A percentile compares a stretch with the other conserved stretches of the same genome.
Evolutionary conservation across 148 eudicot species (phyloP).

Genomic region (Rhododendron molle): DNA sequence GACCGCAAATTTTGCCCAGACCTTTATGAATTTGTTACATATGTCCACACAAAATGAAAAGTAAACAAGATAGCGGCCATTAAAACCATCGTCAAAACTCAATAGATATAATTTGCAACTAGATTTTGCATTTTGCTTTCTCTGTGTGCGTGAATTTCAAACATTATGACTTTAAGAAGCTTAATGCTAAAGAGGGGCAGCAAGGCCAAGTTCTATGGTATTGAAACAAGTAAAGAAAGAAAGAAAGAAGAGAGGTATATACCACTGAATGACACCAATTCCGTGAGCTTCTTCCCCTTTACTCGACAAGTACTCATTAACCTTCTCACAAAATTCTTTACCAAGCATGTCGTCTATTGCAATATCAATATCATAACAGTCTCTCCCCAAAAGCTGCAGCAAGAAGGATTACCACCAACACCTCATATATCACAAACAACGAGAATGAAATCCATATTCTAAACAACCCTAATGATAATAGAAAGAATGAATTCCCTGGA

Average conservation of each 20-base stretch:
- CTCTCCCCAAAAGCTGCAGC: constrained; percentile 86
- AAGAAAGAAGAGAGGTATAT: constrained; percentile 7
- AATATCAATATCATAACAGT: constrained; percentile 88
- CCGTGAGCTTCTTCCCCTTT: constrained; percentile 72
- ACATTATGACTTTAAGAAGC: background rate
- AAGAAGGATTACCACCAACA: background rate
- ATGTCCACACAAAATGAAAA: background rate
- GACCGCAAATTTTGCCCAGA: background rate
- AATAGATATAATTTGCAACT: background rate
- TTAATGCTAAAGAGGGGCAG: background rate
- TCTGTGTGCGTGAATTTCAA: background rate
- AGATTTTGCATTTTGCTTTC: background rate
- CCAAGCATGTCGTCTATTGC: constrained; percentile 92
- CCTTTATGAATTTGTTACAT: background rate
- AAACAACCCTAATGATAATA: background rate
- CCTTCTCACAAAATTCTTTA: constrained; percentile 79
- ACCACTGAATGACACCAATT: constrained; percentile 84
- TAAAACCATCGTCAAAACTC: background rate
- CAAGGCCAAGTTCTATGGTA: background rate
- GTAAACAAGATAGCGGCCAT: background rate
- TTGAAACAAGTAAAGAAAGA: background rate
- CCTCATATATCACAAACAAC: background rate
- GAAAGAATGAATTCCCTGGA: background rate
- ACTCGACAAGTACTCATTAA: constrained; percentile 65
- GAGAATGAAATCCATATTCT: background rate